These are phyloP conservation scores for Leccinum broughii DNA, from an alignment of 768 basidiomycete species.

Conservation along the genomic window DNA sequence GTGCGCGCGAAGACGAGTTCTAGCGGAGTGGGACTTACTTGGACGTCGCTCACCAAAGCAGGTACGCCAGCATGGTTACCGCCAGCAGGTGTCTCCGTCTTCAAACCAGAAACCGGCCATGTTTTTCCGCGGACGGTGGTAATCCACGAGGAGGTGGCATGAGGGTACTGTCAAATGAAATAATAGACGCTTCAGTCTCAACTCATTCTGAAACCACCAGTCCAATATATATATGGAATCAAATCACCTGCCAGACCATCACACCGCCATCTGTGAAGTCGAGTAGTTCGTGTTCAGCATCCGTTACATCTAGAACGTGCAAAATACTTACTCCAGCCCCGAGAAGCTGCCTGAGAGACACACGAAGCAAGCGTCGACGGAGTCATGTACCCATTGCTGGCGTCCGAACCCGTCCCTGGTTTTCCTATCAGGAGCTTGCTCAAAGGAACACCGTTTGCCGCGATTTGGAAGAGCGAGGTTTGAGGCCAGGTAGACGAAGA, in stretches of 20 bases:
- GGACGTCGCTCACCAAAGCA: constrained; percentile 40
- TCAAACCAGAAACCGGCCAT: constrained; percentile 30
- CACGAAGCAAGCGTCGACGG: constrained; percentile 59
- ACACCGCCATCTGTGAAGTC: constrained; percentile 35
- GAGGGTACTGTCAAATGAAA: constrained; percentile 34
- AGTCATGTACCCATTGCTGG: constrained; percentile 57
- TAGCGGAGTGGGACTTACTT: constrained; percentile 32
- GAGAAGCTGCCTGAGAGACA: constrained; percentile 52
- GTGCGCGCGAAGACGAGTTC: background rate
- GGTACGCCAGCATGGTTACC: constrained; percentile 41
- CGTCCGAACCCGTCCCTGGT: constrained; percentile 43
- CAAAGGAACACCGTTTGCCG: constrained; percentile 43
- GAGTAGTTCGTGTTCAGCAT: background rate
- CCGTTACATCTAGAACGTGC: background rate
- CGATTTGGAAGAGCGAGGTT: constrained; percentile 55
- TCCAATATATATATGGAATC: background rate
- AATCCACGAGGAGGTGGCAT: constrained; percentile 42
- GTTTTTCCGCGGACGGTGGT: constrained; percentile 38
- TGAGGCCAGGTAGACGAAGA: constrained; percentile 65
- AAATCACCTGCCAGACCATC: constrained; percentile 43
- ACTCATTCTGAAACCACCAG: background rate
- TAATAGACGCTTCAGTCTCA: background rate
- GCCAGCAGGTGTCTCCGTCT: background rate
- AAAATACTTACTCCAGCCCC: constrained; percentile 63
- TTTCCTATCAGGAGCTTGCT: constrained; percentile 60